These are phyloP conservation scores for Sporobolomyces roseus DNA, from an alignment of 768 basidiomycete species.

Conservation along the genomic window DNA sequence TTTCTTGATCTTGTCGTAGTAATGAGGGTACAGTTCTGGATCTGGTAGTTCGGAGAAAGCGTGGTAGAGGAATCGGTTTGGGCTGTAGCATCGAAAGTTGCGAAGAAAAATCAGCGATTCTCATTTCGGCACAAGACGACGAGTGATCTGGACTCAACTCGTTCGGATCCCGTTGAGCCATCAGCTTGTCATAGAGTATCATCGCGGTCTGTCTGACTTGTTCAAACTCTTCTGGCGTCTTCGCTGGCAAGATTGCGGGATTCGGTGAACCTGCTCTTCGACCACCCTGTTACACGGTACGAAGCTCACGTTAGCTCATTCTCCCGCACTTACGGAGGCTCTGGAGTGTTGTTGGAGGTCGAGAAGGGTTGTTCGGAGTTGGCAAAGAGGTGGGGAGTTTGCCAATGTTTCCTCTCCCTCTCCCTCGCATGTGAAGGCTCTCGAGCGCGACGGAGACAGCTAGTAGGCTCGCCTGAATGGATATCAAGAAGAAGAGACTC, in stretches of 20 bases:
- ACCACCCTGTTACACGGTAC: too few species aligned
- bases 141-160: neutral
- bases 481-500: too few species aligned
- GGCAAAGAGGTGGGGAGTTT: too few species aligned
- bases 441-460: too few species aligned
- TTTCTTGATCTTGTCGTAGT: slow-evolving; percentile 44
- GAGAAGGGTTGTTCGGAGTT: too few species aligned
- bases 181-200: slow-evolving; percentile 27
- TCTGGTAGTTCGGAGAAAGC: slow-evolving; percentile 39
- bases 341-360: too few species aligned
- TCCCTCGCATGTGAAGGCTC: too few species aligned
- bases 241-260: neutral
- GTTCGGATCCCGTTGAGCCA: neutral
- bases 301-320: too few species aligned
- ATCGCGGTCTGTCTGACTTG: slow-evolving; percentile 13
- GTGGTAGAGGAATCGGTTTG: slow-evolving; percentile 12
- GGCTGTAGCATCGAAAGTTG: neutral
- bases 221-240: slow-evolving; percentile 15
- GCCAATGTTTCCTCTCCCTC: too few species aligned
- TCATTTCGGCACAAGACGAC: too few species aligned
- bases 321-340: too few species aligned
- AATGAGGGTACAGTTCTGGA: slow-evolving; percentile 32
- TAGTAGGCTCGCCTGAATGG: neutral
- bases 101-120: neutral
- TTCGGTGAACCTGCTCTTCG: too few species aligned